Evolutionary conservation across 805 yeast species (phyloP).

Genomic region (Blastobotrys americana): DNA sequence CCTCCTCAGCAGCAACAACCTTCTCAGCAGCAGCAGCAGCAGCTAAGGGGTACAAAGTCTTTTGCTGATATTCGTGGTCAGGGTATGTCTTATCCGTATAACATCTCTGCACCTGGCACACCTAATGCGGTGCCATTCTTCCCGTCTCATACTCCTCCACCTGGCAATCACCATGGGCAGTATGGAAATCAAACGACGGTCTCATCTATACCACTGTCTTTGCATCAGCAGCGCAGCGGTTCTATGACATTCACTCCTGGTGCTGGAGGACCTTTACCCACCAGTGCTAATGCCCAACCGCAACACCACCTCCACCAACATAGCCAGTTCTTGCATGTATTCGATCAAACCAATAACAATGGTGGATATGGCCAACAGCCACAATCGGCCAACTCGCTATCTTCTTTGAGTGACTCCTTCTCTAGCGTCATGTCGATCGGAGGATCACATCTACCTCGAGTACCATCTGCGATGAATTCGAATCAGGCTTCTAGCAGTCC

Average conservation of each 20-base stretch:
- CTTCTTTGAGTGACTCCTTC: constrained; percentile 17
- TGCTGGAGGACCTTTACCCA: not conserved
- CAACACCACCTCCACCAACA: not conserved
- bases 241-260: not conserved
- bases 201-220: constrained; percentile 6
- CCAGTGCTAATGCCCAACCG: not conserved
- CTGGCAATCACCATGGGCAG: constrained; percentile 2
- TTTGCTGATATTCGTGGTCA: constrained; percentile 30
- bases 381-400: constrained; percentile 1
- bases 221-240: constrained; percentile 5
- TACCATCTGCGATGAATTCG: constrained; percentile 5
- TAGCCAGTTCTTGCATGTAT: not conserved
- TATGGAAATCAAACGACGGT: not conserved
- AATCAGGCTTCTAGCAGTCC: constrained; percentile 8
- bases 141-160: constrained; percentile 23
- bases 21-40: constrained; percentile 10
- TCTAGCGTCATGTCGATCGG: constrained; percentile 18
- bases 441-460: constrained; percentile 12
- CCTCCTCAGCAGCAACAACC: constrained; percentile 8
- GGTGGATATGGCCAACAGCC: constrained; percentile 10
- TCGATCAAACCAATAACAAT: not conserved
- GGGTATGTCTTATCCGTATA: constrained; percentile 12
- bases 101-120: constrained; percentile 19
- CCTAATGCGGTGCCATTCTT: constrained; percentile 21
- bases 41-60: constrained; percentile 29